Evolutionary conservation across 2,329 filamentous ascomycete species (phyloP).

Genomic region (Dactylella cylindrospora): DNA sequence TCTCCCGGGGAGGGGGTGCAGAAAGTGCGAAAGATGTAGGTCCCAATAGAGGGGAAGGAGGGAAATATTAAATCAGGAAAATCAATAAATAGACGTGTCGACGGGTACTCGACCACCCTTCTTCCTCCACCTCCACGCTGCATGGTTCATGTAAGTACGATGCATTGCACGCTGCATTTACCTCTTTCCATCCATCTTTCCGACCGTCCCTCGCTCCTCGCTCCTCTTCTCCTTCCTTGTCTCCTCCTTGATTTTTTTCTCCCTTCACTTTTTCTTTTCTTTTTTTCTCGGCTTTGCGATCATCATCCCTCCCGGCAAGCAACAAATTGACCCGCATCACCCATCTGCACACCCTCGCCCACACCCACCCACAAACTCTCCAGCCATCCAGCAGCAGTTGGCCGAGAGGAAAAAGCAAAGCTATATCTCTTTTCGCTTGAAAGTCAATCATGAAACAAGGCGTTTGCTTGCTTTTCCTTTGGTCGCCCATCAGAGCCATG

Average conservation of each 20-base stretch:
- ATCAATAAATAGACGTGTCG: no score
- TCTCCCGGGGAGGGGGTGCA: no score
- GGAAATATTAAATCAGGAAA: no score
- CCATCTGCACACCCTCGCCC: constrained; percentile 23
- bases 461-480: constrained; percentile 35
- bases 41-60: no score
- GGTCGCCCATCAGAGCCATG: no score
- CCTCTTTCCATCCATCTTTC: no score
- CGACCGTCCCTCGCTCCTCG: no score
- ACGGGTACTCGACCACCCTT: no score
- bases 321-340: constrained; percentile 33
- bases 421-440: constrained; percentile 43
- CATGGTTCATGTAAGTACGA: no score
- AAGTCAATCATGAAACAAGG: constrained; percentile 42
- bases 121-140: no score
- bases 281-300: neutral
- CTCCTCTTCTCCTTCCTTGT: neutral
- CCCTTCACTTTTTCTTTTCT: neutral
- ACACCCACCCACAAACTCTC: neutral
- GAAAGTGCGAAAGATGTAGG: no score
- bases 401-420: constrained; percentile 16
- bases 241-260: constrained; percentile 5
- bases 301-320: constrained; percentile 24
- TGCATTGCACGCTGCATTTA: no score
- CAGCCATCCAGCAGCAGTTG: constrained; percentile 3